Evolutionary conservation across 441 rosid species (phyloP), one percentile per base, ranked within the genome.

Genomic region (Erysimum cheiri): DNA sequence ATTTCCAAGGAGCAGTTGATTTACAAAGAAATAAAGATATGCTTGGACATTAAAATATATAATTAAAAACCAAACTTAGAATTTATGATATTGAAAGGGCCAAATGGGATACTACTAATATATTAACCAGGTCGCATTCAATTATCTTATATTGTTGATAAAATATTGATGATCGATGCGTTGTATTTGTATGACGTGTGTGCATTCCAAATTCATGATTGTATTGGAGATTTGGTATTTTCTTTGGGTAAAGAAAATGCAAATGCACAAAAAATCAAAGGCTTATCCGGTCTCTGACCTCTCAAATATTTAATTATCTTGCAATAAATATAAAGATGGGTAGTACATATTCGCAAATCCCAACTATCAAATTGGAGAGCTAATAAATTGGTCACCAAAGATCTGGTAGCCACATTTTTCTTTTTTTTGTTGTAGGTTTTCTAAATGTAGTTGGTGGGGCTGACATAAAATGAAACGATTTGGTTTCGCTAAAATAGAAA

Each of bases 61-160:
- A n/a, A 1, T 8, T 2, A 2, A 8, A 44, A 44, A 64, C 3
- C 1, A 33, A 48, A 35, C 29, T 8, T 29, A 39, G 31, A 66
- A 26, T 65, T 52, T 12, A 31, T 67, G 71, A 54, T 57, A 40
- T 12, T 13, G 62, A 35, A 64, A 24, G 29, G 37, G n/a, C n/a
- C 26, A 52, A 24, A 50, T 26, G 46, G 68, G 43, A 22, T 64
- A 36, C 28, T 35, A 58, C 10, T 64, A 12, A 13, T 19, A 49
- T 19, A n/a, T 5, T 22, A 13, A 46, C 5, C 13, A 22, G 3
- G 53, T 61, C 29, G 54, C 29, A 44, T 61, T 61, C 40, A 10
- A 4, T 15, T 61, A 44, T 15, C 26, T 7, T 11, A 5, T 5
- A 29, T n/a, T 29, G 33, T 52, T 13, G 33, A 29, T 50, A 24